These are phyloP conservation scores for Petunia secreta DNA, from an alignment of 257 asterid genomes.

Conservation along the genomic window DNA sequence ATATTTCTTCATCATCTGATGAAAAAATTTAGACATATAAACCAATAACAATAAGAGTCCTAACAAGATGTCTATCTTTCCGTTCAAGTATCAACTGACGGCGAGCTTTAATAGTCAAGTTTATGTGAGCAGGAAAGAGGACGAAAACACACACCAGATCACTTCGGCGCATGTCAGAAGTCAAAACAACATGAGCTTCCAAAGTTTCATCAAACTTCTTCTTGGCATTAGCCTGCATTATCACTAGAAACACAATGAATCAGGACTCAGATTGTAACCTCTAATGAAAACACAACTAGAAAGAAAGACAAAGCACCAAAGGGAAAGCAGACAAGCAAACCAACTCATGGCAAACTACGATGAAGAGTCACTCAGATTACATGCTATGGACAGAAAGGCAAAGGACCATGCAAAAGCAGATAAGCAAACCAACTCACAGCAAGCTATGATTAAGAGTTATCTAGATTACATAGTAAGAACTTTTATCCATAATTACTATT, in stretches of 20 bases:
- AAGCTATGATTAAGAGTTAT: not conserved
- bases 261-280: conserved; percentile 27
- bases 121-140: conserved; percentile 10
- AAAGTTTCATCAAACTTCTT: conserved; percentile 77
- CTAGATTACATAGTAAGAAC: not conserved
- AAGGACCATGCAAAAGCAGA: not conserved
- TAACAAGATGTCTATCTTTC: not conserved
- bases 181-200: conserved; percentile 92
- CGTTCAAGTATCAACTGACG: not conserved
- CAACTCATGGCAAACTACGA: not conserved
- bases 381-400: not conserved
- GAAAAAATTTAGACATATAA: not conserved
- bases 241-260: conserved; percentile 46
- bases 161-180: conserved; percentile 86
- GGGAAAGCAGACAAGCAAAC: not conserved
- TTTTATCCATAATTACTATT: not conserved
- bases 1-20: not conserved
- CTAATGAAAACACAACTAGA: conserved; percentile 11
- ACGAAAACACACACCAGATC: conserved; percentile 68
- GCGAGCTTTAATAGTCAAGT: not conserved
- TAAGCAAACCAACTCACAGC: not conserved
- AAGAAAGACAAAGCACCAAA: conserved; percentile 6
- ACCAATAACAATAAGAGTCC: not conserved
- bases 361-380: not conserved
- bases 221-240: conserved; percentile 74